Base-by-base conservation (phyloP, 768 basidiomycete species). In the Calocybe indica region DNA sequence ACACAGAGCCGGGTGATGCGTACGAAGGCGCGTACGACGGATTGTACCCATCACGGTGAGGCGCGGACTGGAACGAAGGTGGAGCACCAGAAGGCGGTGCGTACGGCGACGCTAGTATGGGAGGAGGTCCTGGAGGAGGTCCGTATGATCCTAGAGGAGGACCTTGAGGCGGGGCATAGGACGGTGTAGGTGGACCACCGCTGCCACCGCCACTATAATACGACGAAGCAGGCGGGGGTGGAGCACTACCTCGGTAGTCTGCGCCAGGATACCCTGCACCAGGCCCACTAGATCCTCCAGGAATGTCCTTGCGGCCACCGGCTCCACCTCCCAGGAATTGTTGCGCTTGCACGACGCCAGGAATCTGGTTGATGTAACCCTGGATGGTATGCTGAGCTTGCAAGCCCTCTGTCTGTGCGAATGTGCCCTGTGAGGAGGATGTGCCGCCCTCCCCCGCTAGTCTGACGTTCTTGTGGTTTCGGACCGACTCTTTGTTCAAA, bases 401-500 rank as follows among this genome's bases (percentile, higher is more conserved):
- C 8, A 68, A 57, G 3, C 74, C 84, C 40, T 79, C 67, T 39
- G 61, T 64, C 37, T 72, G 65, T 0, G 80, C 78, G 49, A 63
- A 76, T 1, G 72, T 61, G 5, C 79, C 79, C 43, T 80, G 66
- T 2, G 73, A 62, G 9, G 68, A 64, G 7, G 76, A 48, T 0
- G 64, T 47, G 3, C 78, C 75, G 29, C 79, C 76, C 52, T 82
- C 74, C 3, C 79, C 79, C 0, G 68, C 68, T 5, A 71, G 56
- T 1, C 88, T 79, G 31, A 82, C 72, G 60, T 90, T 90, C 60
- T 84, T 66, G 64, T 90, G 87, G 53, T 78, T 79, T 5, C 82
- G 76, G 0, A 92, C 86, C 0, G 81, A 63, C 8, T 83, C 70
- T 60, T 85, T 88, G 13, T 68, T 66, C 28, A 90, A 74, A 15